Base-by-base conservation (phyloP, 1,284 basidiomycete genomes). In the Thecaphora thlaspeos region DNA sequence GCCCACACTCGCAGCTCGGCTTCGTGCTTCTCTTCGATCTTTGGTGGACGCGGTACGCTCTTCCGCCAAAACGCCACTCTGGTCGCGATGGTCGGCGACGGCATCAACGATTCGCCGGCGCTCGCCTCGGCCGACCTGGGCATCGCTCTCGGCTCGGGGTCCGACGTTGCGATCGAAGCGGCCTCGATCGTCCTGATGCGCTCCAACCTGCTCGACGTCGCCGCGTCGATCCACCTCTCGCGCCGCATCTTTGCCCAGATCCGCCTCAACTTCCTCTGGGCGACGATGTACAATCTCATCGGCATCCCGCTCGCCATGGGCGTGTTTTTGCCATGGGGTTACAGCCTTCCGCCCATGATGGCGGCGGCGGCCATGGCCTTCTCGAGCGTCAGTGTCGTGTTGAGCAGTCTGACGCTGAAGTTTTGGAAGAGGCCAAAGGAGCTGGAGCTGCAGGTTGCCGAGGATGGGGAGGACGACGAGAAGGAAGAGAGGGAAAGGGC, bases 301-400 rank as follows among this genome's bases (percentile, higher is more conserved):
- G 90, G 93, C 62, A 93, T 99, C 52, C 95, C 95, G n/a, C 84
- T 98, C 36, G 95, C 95, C 14, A 98, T 98, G 95, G 95, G 95
- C 41, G 66, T 97, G 44, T 87, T 98, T 79, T 82, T 98, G 15
- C 95, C 95, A 0, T 85, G 91, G 80, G 91, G 91, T 8, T 71
- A 93, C 34, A 90, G 92, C 78, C 84, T 98, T 75, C 95, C 94
- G 72, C 95, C 95, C 2, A 98, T 98, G 94, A 87, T 93, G 82
- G 93, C 95, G 0, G 94, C 91, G 11, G 89, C 87, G 1, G 93
- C 94, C 21, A 99, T 99, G 95, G 94, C 95, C 18, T 93, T 90
- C 78, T 93, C 90, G 44, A 91, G 89, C 67, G 94, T 98, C 41
- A 93, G 90, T 66, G 95, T 99, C 46, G 94, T 99, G 10, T 85